phyloP scores from a whole-genome alignment of 768 basidiomycete genomes.

The Panaeolus papilionaceus region DNA sequence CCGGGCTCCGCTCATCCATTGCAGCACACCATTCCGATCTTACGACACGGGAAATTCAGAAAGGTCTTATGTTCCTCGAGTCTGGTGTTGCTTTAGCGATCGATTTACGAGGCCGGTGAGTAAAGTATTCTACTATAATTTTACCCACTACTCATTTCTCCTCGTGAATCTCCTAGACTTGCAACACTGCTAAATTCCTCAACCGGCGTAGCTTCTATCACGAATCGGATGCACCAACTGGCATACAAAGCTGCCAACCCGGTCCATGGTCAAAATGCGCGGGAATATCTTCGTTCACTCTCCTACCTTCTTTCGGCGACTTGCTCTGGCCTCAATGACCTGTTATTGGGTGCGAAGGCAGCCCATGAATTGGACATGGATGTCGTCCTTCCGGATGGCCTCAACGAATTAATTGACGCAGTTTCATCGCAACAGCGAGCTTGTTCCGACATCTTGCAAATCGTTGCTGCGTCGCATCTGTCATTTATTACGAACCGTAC shows the following conservation, averaged over 20 bases:
- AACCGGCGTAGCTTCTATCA: not conserved
- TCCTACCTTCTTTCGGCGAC: not conserved
- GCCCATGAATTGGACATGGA: not conserved
- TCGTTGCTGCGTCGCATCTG: not conserved
- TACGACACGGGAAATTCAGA: conserved; percentile 84
- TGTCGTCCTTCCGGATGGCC: not conserved
- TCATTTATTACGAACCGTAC: not conserved
- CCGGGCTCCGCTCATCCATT: conserved; percentile 65
- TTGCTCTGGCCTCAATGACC: not conserved
- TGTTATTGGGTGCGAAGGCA: not conserved
- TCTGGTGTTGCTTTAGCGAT: conserved; percentile 76
- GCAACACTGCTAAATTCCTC: conserved; percentile 29
- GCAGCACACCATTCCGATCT: conserved; percentile 81
- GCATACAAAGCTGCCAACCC: not conserved
- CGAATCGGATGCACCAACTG: not conserved
- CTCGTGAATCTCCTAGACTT: conserved; percentile 32
- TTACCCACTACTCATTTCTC: not conserved
- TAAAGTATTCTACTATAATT: conserved; percentile 13
- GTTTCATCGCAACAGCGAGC: not conserved
- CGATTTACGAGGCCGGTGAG: conserved; percentile 68
- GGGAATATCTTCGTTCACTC: not conserved
- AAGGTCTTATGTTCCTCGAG: conserved; percentile 80
- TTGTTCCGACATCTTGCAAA: not conserved
- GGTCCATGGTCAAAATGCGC: not conserved
- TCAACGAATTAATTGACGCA: not conserved